A percentile compares a stretch with the other conserved stretches of the same genome.
phyloP scores from a whole-genome alignment of 192 early-diverging fungal species.

The Chytriomyces confervae region DNA sequence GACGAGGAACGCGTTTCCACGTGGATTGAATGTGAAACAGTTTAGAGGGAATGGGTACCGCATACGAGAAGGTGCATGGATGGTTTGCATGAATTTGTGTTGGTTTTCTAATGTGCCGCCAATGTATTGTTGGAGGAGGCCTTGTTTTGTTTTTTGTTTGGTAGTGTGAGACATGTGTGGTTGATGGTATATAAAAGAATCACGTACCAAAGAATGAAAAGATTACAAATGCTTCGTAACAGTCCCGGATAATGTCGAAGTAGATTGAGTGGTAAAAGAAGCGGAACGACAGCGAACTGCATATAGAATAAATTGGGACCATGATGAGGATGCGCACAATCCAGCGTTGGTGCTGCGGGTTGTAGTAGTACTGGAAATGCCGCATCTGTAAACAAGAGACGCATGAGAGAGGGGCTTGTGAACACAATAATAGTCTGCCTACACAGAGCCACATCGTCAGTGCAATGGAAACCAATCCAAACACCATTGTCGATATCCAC shows the following conservation, averaged over 20 bases:
- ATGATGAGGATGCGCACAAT: slow-evolving; percentile 79
- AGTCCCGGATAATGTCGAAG: slow-evolving; percentile 66
- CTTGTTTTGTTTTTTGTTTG: neutral
- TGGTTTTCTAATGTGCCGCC: slow-evolving; percentile 56
- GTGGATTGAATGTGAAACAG: slow-evolving; percentile 72
- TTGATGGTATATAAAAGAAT: neutral
- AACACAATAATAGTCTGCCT: neutral
- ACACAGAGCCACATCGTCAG: slow-evolving; percentile 30
- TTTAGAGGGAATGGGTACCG: slow-evolving; percentile 67
- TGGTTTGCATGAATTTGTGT: slow-evolving; percentile 52
- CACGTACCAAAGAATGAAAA: slow-evolving; percentile 66
- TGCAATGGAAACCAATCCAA: slow-evolving; percentile 24
- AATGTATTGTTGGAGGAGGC: slow-evolving; percentile 72
- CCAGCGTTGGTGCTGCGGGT: slow-evolving; percentile 75
- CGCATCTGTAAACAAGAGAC: slow-evolving; percentile 19
- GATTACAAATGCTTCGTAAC: slow-evolving; percentile 80
- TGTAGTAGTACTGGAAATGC: slow-evolving; percentile 41
- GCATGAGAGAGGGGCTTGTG: neutral
- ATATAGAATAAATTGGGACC: slow-evolving; percentile 76
- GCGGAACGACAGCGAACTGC: slow-evolving; percentile 72
- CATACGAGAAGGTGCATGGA: slow-evolving; percentile 42
- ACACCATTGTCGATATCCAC: slow-evolving; percentile 39
- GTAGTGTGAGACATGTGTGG: too few relatives aligned
- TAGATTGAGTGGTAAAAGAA: slow-evolving; percentile 73
- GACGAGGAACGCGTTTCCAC: slow-evolving; percentile 64